These are phyloP conservation scores for Aspergillus sp. DNA, from an alignment of 2,329 filamentous ascomycete genomes.

Conservation along the genomic window DNA sequence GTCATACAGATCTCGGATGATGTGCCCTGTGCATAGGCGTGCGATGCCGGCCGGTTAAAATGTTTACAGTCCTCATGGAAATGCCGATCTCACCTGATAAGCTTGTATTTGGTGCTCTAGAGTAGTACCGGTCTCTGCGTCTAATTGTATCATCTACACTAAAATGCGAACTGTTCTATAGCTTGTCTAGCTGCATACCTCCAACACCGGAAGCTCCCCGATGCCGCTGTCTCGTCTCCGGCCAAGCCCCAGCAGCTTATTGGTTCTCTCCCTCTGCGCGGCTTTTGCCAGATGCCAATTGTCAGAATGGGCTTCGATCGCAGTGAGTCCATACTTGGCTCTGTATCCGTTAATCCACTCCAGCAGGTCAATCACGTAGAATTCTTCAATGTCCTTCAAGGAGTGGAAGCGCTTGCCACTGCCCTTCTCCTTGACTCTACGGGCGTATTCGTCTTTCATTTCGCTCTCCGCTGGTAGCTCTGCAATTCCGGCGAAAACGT, in stretches of 20 bases:
- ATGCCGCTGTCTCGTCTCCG: constrained; percentile 18
- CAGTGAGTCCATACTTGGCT: constrained; percentile 18
- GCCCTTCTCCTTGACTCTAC: constrained; percentile 29
- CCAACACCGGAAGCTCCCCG: constrained; percentile 14
- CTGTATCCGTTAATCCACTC: constrained; percentile 39
- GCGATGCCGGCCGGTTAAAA: background rate
- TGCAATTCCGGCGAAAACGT: constrained; percentile 57
- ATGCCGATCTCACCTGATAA: background rate
- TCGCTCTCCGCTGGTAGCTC: constrained; percentile 48
- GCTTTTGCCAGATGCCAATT: constrained; percentile 33
- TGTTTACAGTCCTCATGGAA: no score
- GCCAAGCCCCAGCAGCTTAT: constrained; percentile 15
- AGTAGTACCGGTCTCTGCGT: background rate
- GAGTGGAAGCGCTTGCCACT: constrained; percentile 42
- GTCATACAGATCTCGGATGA: constrained; percentile 16
- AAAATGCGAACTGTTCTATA: constrained; percentile 1
- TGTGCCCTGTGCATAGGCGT: constrained; percentile 6
- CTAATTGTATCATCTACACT: constrained; percentile 5
- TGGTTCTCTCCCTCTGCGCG: constrained; percentile 26
- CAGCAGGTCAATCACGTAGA: constrained; percentile 37
- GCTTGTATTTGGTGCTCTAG: background rate
- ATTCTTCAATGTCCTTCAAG: constrained; percentile 36
- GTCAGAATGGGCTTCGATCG: constrained; percentile 34
- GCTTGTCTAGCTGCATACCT: constrained; percentile 4
- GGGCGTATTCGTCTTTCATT: constrained; percentile 40